Conservation (phyloP, 2,329 filamentous ascomycete genomes). For the Tricladium varicosporioides region DNA sequence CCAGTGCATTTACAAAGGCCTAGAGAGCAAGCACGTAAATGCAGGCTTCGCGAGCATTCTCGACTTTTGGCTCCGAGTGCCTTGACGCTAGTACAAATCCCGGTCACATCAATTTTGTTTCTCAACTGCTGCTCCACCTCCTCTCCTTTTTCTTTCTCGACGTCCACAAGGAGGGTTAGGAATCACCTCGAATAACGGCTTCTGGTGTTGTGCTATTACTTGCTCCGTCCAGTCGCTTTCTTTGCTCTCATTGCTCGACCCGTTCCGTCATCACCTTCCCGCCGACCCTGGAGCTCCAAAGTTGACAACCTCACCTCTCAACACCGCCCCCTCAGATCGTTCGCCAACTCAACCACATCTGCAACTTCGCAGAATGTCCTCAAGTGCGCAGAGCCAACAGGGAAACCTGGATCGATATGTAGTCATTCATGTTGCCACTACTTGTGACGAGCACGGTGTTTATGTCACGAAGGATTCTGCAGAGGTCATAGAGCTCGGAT, state of each 20-base stretch:
- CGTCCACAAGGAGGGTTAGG: slow-evolving; percentile 14
- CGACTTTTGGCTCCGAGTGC: neutral
- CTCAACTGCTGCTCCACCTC: slow-evolving; percentile 9
- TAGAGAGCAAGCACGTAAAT: neutral
- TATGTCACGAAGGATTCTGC: slow-evolving; percentile 99
- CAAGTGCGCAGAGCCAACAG: slow-evolving; percentile 50
- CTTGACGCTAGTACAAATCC: neutral
- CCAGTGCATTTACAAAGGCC: no score
- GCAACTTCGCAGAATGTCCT: slow-evolving; percentile 52
- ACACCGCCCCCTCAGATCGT: slow-evolving; percentile 53
- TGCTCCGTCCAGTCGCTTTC: slow-evolving; percentile 37
- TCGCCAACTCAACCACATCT: slow-evolving; percentile 83
- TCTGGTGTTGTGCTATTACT: slow-evolving; percentile 29
- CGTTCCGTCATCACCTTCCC: slow-evolving; percentile 65
- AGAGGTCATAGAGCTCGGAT: slow-evolving; percentile 98
- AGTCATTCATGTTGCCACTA: slow-evolving; percentile 97
- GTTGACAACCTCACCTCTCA: slow-evolving; percentile 49
- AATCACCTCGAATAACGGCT: slow-evolving; percentile 5
- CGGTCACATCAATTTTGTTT: slow-evolving; percentile 3
- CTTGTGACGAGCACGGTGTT: slow-evolving; percentile 97
- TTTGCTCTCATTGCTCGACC: slow-evolving; percentile 51
- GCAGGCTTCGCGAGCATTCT: neutral
- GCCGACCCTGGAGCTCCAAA: slow-evolving; percentile 70
- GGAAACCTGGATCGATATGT: slow-evolving; percentile 91
- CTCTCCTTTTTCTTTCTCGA: slow-evolving; percentile 17